Evolutionary conservation across 805 yeast species (phyloP).

Genomic region (Ogataea chonburiensis): DNA sequence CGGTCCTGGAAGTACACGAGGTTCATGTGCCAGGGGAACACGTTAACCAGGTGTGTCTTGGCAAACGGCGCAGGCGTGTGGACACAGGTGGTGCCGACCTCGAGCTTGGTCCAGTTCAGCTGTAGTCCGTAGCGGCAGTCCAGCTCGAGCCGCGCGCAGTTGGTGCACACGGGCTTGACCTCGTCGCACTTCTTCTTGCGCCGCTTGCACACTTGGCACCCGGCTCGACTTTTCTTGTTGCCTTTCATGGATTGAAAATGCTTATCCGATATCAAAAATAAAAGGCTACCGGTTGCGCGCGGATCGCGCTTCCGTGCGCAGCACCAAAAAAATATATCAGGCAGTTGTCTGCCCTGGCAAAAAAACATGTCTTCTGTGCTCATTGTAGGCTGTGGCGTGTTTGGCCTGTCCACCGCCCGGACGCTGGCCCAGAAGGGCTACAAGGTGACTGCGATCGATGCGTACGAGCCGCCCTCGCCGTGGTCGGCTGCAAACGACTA

Average conservation of each 20-base stretch:
- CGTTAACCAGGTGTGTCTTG: constrained; percentile 1
- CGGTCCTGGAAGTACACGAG: not conserved
- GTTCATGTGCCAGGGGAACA: constrained; percentile 1
- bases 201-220: constrained; percentile 43
- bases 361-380: constrained; percentile 29
- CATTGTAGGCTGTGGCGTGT: constrained; percentile 60
- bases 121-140: constrained; percentile 15
- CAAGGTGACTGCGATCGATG: constrained; percentile 43
- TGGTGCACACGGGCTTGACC: constrained; percentile 24
- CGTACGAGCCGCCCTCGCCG: constrained; percentile 51
- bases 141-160: constrained; percentile 22
- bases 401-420: constrained; percentile 53
- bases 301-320: constrained; percentile 10
- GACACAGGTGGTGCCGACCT: not conserved
- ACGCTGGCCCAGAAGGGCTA: constrained; percentile 39
- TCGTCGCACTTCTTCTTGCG: constrained; percentile 43
- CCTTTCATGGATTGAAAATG: constrained; percentile 6
- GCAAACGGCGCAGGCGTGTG: not conserved
- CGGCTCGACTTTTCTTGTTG: constrained; percentile 27
- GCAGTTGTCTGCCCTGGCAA: no score
- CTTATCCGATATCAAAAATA: not conserved
- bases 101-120: constrained; percentile 5
- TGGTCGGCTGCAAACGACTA: constrained; percentile 79
- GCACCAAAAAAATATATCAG: no score
- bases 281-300: constrained; percentile 5